Base-by-base conservation (phyloP, 129 eudicot species). In the Saposhnikovia divaricata region DNA sequence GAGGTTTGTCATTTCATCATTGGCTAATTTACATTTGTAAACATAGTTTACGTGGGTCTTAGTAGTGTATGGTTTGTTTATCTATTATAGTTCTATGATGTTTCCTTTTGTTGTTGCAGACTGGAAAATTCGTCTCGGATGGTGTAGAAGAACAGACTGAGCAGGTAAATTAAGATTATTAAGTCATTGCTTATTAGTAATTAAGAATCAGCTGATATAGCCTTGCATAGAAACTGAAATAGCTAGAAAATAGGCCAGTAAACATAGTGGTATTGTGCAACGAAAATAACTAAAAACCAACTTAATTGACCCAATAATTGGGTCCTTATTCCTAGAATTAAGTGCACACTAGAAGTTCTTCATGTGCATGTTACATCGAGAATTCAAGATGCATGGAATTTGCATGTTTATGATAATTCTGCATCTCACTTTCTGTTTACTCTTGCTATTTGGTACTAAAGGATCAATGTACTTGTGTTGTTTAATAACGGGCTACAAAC, bases 111-210 rank as follows among this genome's bases (percentile, higher is more conserved):
- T 79, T 7, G 73, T 73, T 92, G 90, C 92, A 92, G 98, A 92
- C 97, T 0, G 98, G 98, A 77, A 87, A 90, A 82, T 90, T 95
- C 74, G 86, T 90, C 57, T 90, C 98, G 2, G 96, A 95, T 12
- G 34, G 79, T 43, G 96, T 95, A 37, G 98, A 95, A 82, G 98
- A 90, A 14, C 98, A 95, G 85, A 95, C 98, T 31, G 98, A 95
- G 82, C 98, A 95, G 98, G 98, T 95, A 87, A 47, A 18, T n/a
- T 46, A 25, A 2, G 42, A 75, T 46, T 3, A 75, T 46, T 3
- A 23, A 42, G 23, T 74, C 11, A 19, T n/a, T 40, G 43, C 43
- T 40, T 5, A 40, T 40, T 40, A 40, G 5, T 40, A 40, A 40
- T 40, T 4, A 40, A 40, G 43, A 40, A 4, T 40, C 43, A 40